Evolutionary conservation across 2,329 filamentous ascomycete genomes (phyloP).

Genomic region (Orbilia oligospora): DNA sequence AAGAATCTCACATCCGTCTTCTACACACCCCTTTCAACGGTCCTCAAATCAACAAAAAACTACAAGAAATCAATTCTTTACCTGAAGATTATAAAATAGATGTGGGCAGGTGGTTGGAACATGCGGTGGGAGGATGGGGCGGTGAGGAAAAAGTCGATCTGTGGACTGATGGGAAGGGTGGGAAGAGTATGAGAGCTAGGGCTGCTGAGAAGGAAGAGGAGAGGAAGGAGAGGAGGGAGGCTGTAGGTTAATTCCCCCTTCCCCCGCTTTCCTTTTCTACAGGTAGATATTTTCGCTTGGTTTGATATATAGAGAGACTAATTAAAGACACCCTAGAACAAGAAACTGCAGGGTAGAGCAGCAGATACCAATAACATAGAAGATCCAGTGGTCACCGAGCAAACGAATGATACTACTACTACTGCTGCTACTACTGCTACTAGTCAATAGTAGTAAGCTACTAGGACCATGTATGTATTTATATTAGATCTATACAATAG

Average conservation of each 20-base stretch:
- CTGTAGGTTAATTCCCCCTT: background rate
- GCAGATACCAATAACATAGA: background rate
- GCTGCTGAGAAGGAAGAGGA: conserved; percentile 5
- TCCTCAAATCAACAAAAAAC: background rate
- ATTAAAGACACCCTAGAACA: background rate
- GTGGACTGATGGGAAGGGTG: conserved; percentile 5
- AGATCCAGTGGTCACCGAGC: background rate
- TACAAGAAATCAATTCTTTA: conserved; percentile 23
- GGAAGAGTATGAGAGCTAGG: conserved; percentile 26
- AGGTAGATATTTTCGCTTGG: no score
- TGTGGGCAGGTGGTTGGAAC: conserved; percentile 24
- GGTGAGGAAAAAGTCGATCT: conserved; percentile 2
- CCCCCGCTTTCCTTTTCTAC: background rate
- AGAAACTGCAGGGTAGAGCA: background rate
- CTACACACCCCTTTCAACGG: conserved; percentile 30
- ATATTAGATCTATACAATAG: no score
- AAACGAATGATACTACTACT: background rate
- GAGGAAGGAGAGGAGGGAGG: background rate
- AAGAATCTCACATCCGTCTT: conserved; percentile 50
- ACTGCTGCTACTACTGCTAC: no score
- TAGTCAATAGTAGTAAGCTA: no score
- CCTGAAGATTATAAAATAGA: background rate
- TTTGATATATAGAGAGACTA: no score
- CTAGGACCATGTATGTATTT: no score
- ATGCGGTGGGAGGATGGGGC: conserved; percentile 41